phyloP scores from a whole-genome alignment of 495 filamentous ascomycete species.

The Schizothecium vesticola region DNA sequence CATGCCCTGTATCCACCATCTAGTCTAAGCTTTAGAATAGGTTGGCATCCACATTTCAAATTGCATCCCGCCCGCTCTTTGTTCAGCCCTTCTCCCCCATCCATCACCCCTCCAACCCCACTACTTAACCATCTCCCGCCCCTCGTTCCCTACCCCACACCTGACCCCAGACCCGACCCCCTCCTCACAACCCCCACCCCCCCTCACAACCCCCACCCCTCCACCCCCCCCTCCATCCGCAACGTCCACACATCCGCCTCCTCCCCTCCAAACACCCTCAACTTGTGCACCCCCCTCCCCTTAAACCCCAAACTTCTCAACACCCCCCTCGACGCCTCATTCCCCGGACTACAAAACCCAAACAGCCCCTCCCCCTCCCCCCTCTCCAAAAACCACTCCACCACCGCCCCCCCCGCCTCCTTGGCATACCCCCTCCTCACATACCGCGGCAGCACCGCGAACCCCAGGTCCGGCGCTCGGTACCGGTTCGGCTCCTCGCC shows the following conservation, averaged over 20 bases:
- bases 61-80: not conserved
- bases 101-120: not conserved
- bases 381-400: slow-evolving; percentile 28
- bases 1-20: not conserved
- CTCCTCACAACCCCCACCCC: not conserved
- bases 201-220: not conserved
- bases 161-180: not conserved
- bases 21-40: no score
- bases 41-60: not conserved
- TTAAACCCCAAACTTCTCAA: slow-evolving; percentile 34
- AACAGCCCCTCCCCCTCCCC: slow-evolving; percentile 20
- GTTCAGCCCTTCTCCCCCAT: not conserved
- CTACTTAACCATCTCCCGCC: no score
- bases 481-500: slow-evolving; percentile 25
- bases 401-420: slow-evolving; percentile 29
- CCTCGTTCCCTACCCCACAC: not conserved
- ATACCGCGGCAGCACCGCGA: slow-evolving; percentile 27
- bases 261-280: slow-evolving; percentile 29
- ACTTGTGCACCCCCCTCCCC: slow-evolving; percentile 19
- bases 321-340: slow-evolving; percentile 25
- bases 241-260: slow-evolving; percentile 24
- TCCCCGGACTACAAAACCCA: slow-evolving; percentile 21
- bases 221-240: not conserved
- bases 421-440: slow-evolving; percentile 37
- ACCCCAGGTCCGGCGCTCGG: slow-evolving; percentile 33